Percentiles rank a stretch among this genome's conserved stretches.
These are phyloP conservation scores for Phytophthora crassamura DNA, from an alignment of 352 stramenopile species.

Conservation along the genomic window DNA sequence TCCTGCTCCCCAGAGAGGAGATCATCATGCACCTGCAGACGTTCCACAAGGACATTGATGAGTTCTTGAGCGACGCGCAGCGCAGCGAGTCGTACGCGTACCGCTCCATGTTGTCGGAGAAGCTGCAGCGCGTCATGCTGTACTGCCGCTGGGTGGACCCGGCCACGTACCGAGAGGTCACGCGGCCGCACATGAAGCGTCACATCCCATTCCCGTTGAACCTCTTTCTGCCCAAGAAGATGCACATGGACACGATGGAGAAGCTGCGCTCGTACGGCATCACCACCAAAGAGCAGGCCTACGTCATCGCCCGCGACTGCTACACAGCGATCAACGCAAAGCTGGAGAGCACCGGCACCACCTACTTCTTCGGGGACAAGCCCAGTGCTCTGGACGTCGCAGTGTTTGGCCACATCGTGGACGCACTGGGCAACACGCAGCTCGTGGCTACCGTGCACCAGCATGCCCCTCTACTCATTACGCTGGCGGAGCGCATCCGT, in stretches of 20 bases:
- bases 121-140: constrained; percentile 80
- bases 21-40: constrained; percentile 90
- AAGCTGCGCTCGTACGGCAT: constrained; percentile 64
- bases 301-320: constrained; percentile 84
- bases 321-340: constrained; percentile 87
- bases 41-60: constrained; percentile 87
- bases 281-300: constrained; percentile 79
- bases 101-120: constrained; percentile 82
- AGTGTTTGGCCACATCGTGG: constrained; percentile 86
- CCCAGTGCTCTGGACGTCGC: constrained; percentile 79
- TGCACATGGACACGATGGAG: constrained; percentile 76
- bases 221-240: constrained; percentile 86
- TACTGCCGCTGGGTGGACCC: constrained; percentile 89
- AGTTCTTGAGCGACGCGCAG: constrained; percentile 67
- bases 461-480: constrained; percentile 76
- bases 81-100: constrained; percentile 87
- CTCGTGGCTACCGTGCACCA: constrained; percentile 74
- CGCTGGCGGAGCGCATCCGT: constrained; percentile 74
- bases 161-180: constrained; percentile 86
- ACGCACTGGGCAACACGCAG: constrained; percentile 78
- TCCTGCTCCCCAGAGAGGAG: constrained; percentile 82
- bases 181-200: constrained; percentile 80
- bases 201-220: constrained; percentile 86
- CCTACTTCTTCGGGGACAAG: constrained; percentile 76
- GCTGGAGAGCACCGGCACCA: constrained; percentile 55